Percentiles rank a stretch among this genome's conserved stretches.
These are phyloP conservation scores for Naganishia vishniacii DNA, from an alignment of 768 basidiomycete species.

Conservation along the genomic window DNA sequence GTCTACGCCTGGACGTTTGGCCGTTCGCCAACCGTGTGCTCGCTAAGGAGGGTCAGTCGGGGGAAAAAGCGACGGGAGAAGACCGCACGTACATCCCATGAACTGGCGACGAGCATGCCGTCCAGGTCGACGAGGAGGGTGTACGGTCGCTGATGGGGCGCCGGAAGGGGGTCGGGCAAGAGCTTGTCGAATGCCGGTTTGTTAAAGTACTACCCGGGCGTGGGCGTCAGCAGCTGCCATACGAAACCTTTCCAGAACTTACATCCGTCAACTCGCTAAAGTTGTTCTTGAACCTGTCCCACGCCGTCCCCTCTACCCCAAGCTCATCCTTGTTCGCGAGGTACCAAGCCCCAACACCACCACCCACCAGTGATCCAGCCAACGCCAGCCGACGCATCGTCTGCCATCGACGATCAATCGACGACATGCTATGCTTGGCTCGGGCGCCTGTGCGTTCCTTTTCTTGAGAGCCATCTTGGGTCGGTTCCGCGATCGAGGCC, in stretches of 20 bases:
- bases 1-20: constrained; percentile 94
- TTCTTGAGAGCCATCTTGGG: constrained; percentile 18
- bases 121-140: constrained; percentile 87
- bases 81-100: constrained; percentile 78
- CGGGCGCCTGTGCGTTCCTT: constrained; percentile 40
- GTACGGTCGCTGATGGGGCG: constrained; percentile 80
- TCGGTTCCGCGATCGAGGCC: constrained; percentile 41
- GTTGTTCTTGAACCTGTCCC: constrained; percentile 35
- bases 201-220: constrained; percentile 67
- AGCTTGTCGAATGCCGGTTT: constrained; percentile 91
- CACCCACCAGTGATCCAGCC: constrained; percentile 54
- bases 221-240: background rate
- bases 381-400: constrained; percentile 58
- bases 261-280: constrained; percentile 40
- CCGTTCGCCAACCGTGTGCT: constrained; percentile 91
- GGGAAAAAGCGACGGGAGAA: background rate
- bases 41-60: constrained; percentile 54
- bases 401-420: constrained; percentile 66
- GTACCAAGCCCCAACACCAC: constrained; percentile 59
- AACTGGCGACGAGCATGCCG: constrained; percentile 81
- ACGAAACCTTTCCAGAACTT: constrained; percentile 1
- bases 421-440: constrained; percentile 69
- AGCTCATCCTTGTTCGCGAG: constrained; percentile 72
- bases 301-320: constrained; percentile 39
- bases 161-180: constrained; percentile 75